A percentile compares a stretch with the other conserved stretches of the same genome.
Evolutionary conservation across 371 early-diverging fungal genomes (phyloP).

Genomic region (Thermomucor indicae-seudaticae): DNA sequence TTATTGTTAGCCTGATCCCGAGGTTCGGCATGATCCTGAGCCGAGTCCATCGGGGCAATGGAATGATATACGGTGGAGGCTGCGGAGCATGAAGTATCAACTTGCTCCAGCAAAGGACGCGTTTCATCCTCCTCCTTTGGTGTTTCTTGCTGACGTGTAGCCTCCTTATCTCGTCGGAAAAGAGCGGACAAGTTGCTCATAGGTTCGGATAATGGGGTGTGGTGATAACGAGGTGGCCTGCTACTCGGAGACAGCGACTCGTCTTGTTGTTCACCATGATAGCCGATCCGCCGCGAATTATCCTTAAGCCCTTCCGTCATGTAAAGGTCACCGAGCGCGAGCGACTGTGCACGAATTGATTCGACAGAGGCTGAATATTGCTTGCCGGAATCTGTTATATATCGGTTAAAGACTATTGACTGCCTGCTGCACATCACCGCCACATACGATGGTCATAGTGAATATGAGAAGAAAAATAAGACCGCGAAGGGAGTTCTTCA

Average conservation of each 20-base stretch:
- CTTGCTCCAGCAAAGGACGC: slow-evolving; percentile 5
- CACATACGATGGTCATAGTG: slow-evolving; percentile 25
- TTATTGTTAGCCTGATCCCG: slow-evolving; percentile 43
- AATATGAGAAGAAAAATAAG: slow-evolving; percentile 42
- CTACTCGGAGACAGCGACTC: no score
- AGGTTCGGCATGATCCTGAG: no score
- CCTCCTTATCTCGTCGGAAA: no score
- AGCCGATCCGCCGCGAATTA: no score
- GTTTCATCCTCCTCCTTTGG: slow-evolving; percentile 5
- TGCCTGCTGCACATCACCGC: background rate
- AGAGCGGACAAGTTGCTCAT: no score
- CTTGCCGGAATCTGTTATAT: slow-evolving; percentile 10
- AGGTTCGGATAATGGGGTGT: no score
- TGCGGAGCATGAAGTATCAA: slow-evolving; percentile 3
- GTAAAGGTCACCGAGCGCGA: slow-evolving; percentile 42
- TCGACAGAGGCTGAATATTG: slow-evolving; percentile 45
- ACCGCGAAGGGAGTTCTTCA: slow-evolving; percentile 42
- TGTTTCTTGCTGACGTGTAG: background rate
- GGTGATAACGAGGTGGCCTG: no score
- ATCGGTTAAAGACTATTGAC: background rate
- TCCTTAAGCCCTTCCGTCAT: slow-evolving; percentile 13
- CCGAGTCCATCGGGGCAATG: slow-evolving; percentile 1
- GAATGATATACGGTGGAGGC: slow-evolving; percentile 12
- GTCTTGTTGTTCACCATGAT: no score
- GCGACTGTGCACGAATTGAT: slow-evolving; percentile 54